Percentiles rank a stretch among this genome's conserved stretches.
Conservation (phyloP, 148 eudicot genomes). For the Chenopodium quinoa region DNA sequence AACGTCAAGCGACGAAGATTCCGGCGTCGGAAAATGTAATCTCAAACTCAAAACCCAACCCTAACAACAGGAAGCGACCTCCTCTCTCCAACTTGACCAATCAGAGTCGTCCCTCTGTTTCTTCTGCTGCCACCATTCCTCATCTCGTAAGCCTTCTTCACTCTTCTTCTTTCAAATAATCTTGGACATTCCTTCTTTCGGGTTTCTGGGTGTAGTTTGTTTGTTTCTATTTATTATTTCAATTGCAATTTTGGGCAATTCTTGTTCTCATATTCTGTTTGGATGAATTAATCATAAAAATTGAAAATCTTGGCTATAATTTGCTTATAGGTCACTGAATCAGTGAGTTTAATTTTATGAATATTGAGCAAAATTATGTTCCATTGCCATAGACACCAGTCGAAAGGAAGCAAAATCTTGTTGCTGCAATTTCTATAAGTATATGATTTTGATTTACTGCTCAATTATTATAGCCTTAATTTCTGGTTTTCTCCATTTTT, state of each 20-base stretch:
- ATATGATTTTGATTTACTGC: too few species aligned
- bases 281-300: too few species aligned
- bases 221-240: too few species aligned
- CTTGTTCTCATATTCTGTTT: neutral
- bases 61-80: conserved; percentile 17
- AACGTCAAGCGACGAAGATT: neutral
- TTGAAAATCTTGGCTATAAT: too few species aligned
- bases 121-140: neutral
- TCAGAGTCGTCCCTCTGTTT: conserved; percentile 14
- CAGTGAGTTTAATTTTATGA: neutral
- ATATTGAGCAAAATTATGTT: neutral
- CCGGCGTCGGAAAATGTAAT: neutral
- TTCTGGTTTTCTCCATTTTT: too few species aligned
- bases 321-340: too few species aligned
- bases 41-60: neutral
- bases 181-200: neutral
- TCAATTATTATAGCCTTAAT: neutral
- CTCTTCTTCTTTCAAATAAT: neutral
- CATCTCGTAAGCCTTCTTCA: neutral
- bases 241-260: too few species aligned
- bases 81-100: conserved; percentile 24
- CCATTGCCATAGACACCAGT: neutral
- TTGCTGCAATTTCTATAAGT: too few species aligned
- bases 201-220: neutral
- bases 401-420: neutral